Evolutionary conservation across 2,329 filamentous ascomycete genomes (phyloP), one percentile per base, ranked within the genome.

Genomic region (Exophiala spinifera): DNA sequence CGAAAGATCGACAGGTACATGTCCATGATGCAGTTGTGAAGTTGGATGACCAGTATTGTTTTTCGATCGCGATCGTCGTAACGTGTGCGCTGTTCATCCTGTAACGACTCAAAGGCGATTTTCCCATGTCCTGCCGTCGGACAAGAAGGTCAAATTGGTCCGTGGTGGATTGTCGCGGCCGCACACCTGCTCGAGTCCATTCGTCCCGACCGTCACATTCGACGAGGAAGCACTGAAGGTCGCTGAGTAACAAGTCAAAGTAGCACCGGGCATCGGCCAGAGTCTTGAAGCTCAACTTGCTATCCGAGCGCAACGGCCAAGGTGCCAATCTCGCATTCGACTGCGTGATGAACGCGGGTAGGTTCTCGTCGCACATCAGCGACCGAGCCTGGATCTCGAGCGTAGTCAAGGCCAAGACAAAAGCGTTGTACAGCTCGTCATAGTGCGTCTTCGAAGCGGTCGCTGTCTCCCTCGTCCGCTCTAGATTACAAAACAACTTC

Each of bases 341-440:
- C 31, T 34, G 20, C 19, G 43, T 47, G 7, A 42, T 34, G 33
- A 33, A 47, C 4, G 50, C 31, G 1, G 50, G 50, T 14, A 53
- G 17, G 25, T 39, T 37, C 43, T 53, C 50, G 4, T 46, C 43
- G n/a, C 33, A 53, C 10, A 47, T 53, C 34, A 53, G 40, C 19
- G 42, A 40, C 20, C 50, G 50, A 4, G 50, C 50, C 31, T 53
- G 50, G 8, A 40, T 37, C 19, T 53, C 50, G 21, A 53, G 50
- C 15, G 40, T 53, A 4, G 25, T 47, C 10, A 53, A n/a, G 4
- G 44, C 44, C 2, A 37, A 37, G 21, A 53, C 31, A 28, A 53
- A 53, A 39, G 50, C 45, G 23, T 53, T 34, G 11, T 36, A 39
- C 23, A 46, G 50, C 15, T 43, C 36, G 20, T 47, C 43, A n/a